Conservation (phyloP, 1,284 basidiomycete genomes). For the Ustanciosporium gigantosporum region DNA sequence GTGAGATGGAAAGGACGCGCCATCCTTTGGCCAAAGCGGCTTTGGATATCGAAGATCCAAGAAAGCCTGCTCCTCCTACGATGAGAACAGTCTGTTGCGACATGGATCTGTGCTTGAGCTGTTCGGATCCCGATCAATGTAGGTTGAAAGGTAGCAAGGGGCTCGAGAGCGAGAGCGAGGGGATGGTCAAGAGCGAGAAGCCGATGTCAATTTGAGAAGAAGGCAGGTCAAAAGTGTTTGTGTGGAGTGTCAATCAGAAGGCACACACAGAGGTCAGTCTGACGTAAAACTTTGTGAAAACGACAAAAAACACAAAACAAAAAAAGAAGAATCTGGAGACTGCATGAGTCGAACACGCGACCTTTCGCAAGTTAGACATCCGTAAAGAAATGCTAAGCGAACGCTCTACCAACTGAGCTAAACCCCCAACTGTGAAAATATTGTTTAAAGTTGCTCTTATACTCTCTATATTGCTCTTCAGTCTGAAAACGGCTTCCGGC, state of each 20-base stretch:
- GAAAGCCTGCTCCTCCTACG: conserved; percentile 91
- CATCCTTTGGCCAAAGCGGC: conserved; percentile 80
- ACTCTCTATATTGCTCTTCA: background rate
- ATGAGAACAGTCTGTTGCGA: conserved; percentile 64
- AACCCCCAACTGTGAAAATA: conserved; percentile 16
- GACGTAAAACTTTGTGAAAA: background rate
- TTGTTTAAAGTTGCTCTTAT: background rate
- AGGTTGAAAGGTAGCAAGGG: background rate
- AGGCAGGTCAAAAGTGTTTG: background rate
- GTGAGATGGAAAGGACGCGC: conserved; percentile 85
- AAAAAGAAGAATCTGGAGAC: conserved; percentile 37
- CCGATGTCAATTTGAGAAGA: background rate
- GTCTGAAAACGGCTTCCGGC: too few species aligned
- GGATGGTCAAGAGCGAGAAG: background rate
- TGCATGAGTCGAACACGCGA: conserved; percentile 51
- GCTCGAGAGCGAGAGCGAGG: background rate
- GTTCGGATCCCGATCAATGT: too few species aligned
- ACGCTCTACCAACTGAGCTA: conserved; percentile 52
- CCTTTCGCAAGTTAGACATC: conserved; percentile 39
- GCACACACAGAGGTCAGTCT: too few species aligned
- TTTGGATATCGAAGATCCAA: conserved; percentile 89
- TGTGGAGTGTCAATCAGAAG: too few species aligned
- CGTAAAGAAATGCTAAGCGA: conserved; percentile 44
- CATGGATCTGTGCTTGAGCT: conserved; percentile 1
- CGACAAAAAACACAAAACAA: background rate